A percentile compares a stretch with the other conserved stretches of the same genome.
Evolutionary conservation across 148 eudicot genomes (phyloP).

Genomic region (Arctostaphylos glauca): DNA sequence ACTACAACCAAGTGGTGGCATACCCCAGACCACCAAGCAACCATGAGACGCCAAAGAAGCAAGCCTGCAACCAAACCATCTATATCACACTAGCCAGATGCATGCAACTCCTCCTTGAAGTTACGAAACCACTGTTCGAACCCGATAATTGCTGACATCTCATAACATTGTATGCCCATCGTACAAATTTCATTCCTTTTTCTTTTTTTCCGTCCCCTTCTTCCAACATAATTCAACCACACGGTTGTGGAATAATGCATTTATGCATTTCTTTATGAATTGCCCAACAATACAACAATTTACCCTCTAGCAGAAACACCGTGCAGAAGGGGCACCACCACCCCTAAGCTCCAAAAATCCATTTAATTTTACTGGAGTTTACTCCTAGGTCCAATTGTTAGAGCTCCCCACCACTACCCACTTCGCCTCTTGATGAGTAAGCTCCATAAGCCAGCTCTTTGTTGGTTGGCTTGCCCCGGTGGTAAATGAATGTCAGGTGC

Average conservation of each 20-base stretch:
- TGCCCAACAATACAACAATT: slow-evolving; percentile 6
- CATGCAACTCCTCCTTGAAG: background rate
- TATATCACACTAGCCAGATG: background rate
- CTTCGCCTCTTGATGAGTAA: too few species aligned
- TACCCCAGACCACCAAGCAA: background rate
- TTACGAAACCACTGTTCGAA: too few species aligned
- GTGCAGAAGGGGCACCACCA: background rate
- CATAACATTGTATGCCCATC: too few species aligned
- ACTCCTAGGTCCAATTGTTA: background rate
- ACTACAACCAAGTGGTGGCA: background rate
- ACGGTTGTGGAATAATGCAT: too few species aligned
- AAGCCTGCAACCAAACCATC: background rate
- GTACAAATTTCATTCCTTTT: too few species aligned
- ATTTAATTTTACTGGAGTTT: background rate
- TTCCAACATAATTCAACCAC: too few species aligned
- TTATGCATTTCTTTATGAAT: background rate
- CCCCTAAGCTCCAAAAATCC: background rate
- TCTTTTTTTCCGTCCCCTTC: too few species aligned
- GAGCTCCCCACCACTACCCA: background rate
- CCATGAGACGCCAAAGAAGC: background rate
- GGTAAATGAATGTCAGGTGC: too few species aligned
- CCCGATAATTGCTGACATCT: too few species aligned
- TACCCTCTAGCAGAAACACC: background rate
- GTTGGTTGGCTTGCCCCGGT: too few species aligned
- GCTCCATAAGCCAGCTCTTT: too few species aligned